A percentile compares a stretch with the other conserved stretches of the same genome.
Evolutionary conservation across 495 filamentous ascomycete genomes (phyloP).

Genomic region (Talaromyces trachyspermus): DNA sequence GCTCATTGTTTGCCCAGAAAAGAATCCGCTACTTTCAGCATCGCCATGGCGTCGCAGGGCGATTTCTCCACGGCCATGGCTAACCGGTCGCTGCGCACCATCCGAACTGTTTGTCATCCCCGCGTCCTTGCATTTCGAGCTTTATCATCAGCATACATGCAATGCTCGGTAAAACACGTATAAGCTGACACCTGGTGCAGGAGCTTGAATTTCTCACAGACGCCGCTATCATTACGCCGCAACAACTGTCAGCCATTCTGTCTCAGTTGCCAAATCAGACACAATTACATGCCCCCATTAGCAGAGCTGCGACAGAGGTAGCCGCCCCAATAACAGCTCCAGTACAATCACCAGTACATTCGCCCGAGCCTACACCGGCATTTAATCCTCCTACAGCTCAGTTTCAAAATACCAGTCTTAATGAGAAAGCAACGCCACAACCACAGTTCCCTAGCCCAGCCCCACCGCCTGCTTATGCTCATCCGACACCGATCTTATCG

Average conservation of each 20-base stretch:
- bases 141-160: neutral
- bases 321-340: constrained; percentile 28
- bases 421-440: constrained; percentile 48
- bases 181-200: constrained; percentile 32
- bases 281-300: constrained; percentile 29
- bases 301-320: no score
- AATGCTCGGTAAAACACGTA: no score
- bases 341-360: constrained; percentile 23
- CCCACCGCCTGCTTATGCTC: constrained; percentile 47
- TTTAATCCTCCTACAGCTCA: constrained; percentile 39
- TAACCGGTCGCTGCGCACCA: constrained; percentile 76
- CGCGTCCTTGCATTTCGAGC: neutral
- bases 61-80: constrained; percentile 45
- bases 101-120: constrained; percentile 62
- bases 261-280: constrained; percentile 64
- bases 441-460: constrained; percentile 40
- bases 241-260: constrained; percentile 63
- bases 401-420: constrained; percentile 38
- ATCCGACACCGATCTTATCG: constrained; percentile 52
- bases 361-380: constrained; percentile 24
- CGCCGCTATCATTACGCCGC: constrained; percentile 60
- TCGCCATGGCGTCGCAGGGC: constrained; percentile 31
- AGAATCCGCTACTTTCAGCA: neutral
- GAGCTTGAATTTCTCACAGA: constrained; percentile 90
- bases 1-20: neutral